Evolutionary conservation across 2,329 filamentous ascomycete species (phyloP).

Genomic region (Fusarium sp.): DNA sequence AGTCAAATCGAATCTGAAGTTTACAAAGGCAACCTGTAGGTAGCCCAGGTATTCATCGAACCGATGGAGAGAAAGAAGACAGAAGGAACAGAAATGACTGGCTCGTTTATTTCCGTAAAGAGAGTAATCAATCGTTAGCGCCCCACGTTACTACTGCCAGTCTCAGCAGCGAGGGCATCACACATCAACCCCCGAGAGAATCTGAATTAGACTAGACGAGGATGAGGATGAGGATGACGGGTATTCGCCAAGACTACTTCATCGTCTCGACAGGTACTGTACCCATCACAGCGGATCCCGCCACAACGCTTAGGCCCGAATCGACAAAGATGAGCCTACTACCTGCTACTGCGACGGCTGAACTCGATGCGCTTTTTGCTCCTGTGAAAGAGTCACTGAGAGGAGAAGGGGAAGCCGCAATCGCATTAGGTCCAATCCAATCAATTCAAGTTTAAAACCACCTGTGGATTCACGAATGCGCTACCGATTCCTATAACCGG

Average conservation of each 20-base stretch:
- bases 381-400: slow-evolving; percentile 21
- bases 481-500: slow-evolving; percentile 21
- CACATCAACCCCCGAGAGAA: slow-evolving; percentile 35
- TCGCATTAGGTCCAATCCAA: slow-evolving; percentile 5
- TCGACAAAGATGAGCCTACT: slow-evolving; percentile 24
- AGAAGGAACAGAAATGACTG: slow-evolving; percentile 23
- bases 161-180: slow-evolving; percentile 28
- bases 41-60: not conserved
- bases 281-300: slow-evolving; percentile 35
- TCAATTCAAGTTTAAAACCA: not conserved
- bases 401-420: slow-evolving; percentile 1
- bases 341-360: slow-evolving; percentile 1
- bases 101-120: slow-evolving; percentile 26
- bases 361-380: slow-evolving; percentile 30
- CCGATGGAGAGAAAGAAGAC: slow-evolving; percentile 16
- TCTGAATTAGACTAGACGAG: slow-evolving; percentile 1
- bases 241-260: slow-evolving; percentile 27
- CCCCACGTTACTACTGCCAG: slow-evolving; percentile 17
- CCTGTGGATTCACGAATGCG: slow-evolving; percentile 6
- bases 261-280: slow-evolving; percentile 28
- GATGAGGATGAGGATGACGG: slow-evolving; percentile 3
- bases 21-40: not conserved
- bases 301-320: slow-evolving; percentile 40
- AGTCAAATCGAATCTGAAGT: slow-evolving; percentile 13
- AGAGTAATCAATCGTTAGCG: slow-evolving; percentile 17